phyloP scores from a whole-genome alignment of 2,329 filamentous ascomycete species.

The Xylariales sp. region DNA sequence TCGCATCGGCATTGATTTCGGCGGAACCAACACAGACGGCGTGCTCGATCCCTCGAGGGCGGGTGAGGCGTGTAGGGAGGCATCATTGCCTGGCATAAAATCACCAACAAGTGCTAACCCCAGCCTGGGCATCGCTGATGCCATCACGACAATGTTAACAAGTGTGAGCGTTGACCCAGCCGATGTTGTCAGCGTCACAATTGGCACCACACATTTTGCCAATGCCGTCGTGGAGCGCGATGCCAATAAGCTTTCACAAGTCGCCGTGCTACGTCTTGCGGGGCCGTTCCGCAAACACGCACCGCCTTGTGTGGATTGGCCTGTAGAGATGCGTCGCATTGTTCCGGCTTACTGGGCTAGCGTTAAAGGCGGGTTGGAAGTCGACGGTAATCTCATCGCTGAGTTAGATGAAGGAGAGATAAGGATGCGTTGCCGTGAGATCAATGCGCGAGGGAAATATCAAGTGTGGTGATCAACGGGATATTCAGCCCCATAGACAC shows the following conservation, averaged over 20 bases:
- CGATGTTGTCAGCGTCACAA: slow-evolving; percentile 39
- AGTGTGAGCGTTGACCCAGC: slow-evolving; percentile 14
- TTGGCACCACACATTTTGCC: slow-evolving; percentile 52
- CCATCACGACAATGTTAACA: slow-evolving; percentile 14
- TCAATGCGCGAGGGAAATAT: slow-evolving; percentile 34
- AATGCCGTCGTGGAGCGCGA: slow-evolving; percentile 52
- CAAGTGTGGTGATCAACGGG: slow-evolving; percentile 38
- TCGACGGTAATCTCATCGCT: slow-evolving; percentile 39
- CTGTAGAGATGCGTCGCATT: slow-evolving; percentile 35
- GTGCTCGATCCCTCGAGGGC: slow-evolving; percentile 14
- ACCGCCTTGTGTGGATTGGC: slow-evolving; percentile 47
- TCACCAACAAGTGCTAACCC: slow-evolving; percentile 13
- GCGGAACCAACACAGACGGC: slow-evolving; percentile 16
- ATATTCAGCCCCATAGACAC: slow-evolving; percentile 47
- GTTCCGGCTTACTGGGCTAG: slow-evolving; percentile 37
- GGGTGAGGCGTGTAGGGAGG: slow-evolving; percentile 6
- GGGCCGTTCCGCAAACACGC: slow-evolving; percentile 43
- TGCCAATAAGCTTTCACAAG: slow-evolving; percentile 34
- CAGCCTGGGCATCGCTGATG: slow-evolving; percentile 14
- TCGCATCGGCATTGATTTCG: too few relatives aligned
- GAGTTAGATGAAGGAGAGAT: slow-evolving; percentile 35
- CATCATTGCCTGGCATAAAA: slow-evolving; percentile 12
- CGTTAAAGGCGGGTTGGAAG: slow-evolving; percentile 43
- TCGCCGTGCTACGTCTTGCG: slow-evolving; percentile 48
- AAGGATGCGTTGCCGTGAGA: slow-evolving; percentile 25